Base-by-base conservation (phyloP, 768 basidiomycete genomes). In the Serpula lacrymans region DNA sequence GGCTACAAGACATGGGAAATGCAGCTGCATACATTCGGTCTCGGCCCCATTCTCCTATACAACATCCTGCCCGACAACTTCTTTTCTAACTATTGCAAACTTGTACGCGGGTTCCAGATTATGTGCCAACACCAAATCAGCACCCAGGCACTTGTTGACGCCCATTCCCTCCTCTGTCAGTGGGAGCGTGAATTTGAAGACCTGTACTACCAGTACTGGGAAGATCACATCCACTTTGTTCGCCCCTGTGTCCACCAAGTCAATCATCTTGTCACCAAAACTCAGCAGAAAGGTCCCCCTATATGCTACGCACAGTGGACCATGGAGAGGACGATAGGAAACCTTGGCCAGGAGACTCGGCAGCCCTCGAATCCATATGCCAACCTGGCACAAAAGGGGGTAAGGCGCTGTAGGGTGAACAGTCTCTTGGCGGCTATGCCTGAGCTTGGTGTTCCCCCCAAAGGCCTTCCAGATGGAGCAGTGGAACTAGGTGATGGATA, bases 1-100 rank as follows among this genome's bases (percentile, higher is more conserved):
- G 63, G 68, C 0, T 72, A 69, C 46, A 69, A 70, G 32, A 64
- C 65, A 1, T 51, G 49, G 20, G 67, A 71, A 39, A 70, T 39
- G 24, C 45, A 51, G 3, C 31, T 49, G 0, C 68, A 67, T 40
- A 10, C 10, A n/a, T n/a, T n/a, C n/a, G n/a, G n/a, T n/a, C 56
- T 65, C 22, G 60, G 58, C 10, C 67, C 64, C 6, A 62, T 46
- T 0, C 44, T 66, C n/a, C 46, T 64, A 13, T 42, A 43, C 7
- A n/a, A 36, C 2, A 20, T 55, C 14, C 51, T 62, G 5, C 58
- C 50, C 0, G 14, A 20, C 5, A 8, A 22, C 34, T 55, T 58
- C 24, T 61, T 48, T 48, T 9, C 3, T 9, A 45, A 59, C 26
- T 57, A 45, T 31, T 62, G 57, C 52, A 47, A 56, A 33, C 36